phyloP scores from a whole-genome alignment of 1,139 yeast species.

The Protomyces lactucae-debilis region DNA sequence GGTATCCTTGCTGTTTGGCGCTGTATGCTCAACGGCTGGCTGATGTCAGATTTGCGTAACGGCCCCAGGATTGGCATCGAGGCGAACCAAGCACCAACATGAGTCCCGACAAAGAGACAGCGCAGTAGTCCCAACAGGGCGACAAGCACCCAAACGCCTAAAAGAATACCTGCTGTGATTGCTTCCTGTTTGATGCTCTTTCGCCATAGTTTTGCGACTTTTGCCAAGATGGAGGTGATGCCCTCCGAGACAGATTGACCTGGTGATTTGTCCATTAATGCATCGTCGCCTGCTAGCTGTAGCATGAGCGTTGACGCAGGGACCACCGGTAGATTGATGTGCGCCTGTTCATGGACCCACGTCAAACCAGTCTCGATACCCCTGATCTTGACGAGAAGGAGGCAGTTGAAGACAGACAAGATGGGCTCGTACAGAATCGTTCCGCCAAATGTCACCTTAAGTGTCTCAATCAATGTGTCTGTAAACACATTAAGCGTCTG shows the following conservation, averaged over 20 bases:
- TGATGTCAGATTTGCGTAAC: neutral
- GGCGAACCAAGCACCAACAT: neutral
- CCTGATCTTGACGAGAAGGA: slow-evolving; percentile 65
- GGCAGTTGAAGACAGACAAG: slow-evolving; percentile 63
- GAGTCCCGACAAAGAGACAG: neutral
- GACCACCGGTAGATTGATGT: slow-evolving; percentile 52
- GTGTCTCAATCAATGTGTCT: slow-evolving; percentile 50
- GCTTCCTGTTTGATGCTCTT: slow-evolving; percentile 15
- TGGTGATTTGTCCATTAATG: neutral
- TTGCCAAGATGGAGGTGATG: neutral
- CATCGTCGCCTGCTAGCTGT: neutral
- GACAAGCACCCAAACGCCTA: neutral
- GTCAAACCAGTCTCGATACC: slow-evolving; percentile 64
- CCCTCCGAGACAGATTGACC: neutral
- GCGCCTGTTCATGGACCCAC: slow-evolving; percentile 69
- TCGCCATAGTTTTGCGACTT: slow-evolving; percentile 4
- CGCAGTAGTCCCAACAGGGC: neutral
- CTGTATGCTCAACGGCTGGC: neutral
- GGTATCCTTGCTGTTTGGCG: no score
- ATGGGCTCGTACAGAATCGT: slow-evolving; percentile 65
- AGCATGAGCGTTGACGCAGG: slow-evolving; percentile 24
- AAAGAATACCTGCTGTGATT: neutral
- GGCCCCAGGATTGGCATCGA: neutral
- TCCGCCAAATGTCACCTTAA: slow-evolving; percentile 56
- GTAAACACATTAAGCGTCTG: slow-evolving; percentile 51